Evolutionary conservation across 2,329 filamentous ascomycete species (phyloP), one percentile per base, ranked within the genome.

Genomic region (Phialophora verrucosa): DNA sequence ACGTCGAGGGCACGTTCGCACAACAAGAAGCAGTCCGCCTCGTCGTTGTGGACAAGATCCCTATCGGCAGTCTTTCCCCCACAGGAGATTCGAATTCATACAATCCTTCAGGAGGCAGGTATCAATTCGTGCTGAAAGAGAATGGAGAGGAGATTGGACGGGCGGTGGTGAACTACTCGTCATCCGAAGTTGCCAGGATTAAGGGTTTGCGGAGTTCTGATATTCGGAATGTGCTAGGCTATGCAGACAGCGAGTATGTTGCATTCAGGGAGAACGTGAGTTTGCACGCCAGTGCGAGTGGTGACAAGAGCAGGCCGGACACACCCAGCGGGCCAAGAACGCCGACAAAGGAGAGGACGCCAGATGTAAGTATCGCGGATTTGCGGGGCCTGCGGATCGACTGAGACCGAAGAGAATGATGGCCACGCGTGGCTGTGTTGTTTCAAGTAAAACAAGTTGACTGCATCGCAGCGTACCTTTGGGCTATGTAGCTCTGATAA

Each of bases 181-280:
- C 91, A 1, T 82, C 84, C 0, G 94, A 99, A 79, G 93, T 99
- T 68, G 81, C 83, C 64, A 83, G 91, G 59, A 97, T 99, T 75
- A 92, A 91, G 80, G 95, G 95, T 1, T 83, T 90, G 70, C 88
- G 91, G 76, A 97, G 93, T 75, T 86, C 84, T 5, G 90, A 97
- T 76, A 97, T 99, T 69, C 84, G 88, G 56, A 84, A 85, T 10
- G 81, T 95, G 53, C 81, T 99, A 35, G 95, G 94, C 3, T 99
- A 97, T 79, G 92, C 92, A 23, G 93, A 97, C 76, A 96, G 91
- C 74, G 93, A 98, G 79, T 97, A 98, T 79, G 90, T 98, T 49
- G 93, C 93, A 10, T 83, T 95, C 74, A 84, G 93, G 69, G 92
- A 96, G 77, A 94, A 96, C 73, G 89, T 97, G 69, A 92, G 91